These are phyloP conservation scores for Lodderomyces jiufengensis DNA, from an alignment of 1,139 yeast genomes.

Conservation along the genomic window DNA sequence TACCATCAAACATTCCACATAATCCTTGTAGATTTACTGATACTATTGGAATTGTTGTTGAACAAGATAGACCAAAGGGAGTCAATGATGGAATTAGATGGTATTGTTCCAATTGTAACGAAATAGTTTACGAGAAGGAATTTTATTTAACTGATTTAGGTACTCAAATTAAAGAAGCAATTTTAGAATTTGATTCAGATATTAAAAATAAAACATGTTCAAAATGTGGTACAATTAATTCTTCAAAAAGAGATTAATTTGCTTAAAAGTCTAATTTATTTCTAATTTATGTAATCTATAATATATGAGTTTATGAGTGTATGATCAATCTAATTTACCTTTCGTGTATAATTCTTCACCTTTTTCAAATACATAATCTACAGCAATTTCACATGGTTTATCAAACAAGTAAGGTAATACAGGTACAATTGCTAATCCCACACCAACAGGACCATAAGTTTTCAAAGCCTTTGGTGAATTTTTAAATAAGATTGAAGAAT, in stretches of 20 bases:
- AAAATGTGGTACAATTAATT: slow-evolving; percentile 68
- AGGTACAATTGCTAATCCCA: slow-evolving; percentile 78
- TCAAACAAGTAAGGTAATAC: slow-evolving; percentile 75
- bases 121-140: slow-evolving; percentile 61
- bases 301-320: slow-evolving; percentile 2
- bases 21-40: slow-evolving; percentile 83
- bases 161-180: slow-evolving; percentile 84
- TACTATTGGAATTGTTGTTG: slow-evolving; percentile 91
- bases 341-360: slow-evolving; percentile 40
- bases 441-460: slow-evolving; percentile 72
- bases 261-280: slow-evolving; percentile 12
- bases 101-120: slow-evolving; percentile 74
- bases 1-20: slow-evolving; percentile 85
- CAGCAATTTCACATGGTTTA: slow-evolving; percentile 73
- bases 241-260: slow-evolving; percentile 47
- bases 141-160: slow-evolving; percentile 83
- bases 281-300: no score
- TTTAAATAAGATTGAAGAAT: slow-evolving; percentile 57
- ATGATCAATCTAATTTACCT: slow-evolving; percentile 7
- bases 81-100: slow-evolving; percentile 71
- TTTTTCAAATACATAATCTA: slow-evolving; percentile 61
- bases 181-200: slow-evolving; percentile 64
- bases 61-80: slow-evolving; percentile 81
- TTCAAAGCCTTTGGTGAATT: slow-evolving; percentile 42
- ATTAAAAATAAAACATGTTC: slow-evolving; percentile 65